Evolutionary conservation across 352 stramenopile genomes (phyloP), one percentile per base, ranked within the genome.

Genomic region (Phytophthora ramorum): DNA sequence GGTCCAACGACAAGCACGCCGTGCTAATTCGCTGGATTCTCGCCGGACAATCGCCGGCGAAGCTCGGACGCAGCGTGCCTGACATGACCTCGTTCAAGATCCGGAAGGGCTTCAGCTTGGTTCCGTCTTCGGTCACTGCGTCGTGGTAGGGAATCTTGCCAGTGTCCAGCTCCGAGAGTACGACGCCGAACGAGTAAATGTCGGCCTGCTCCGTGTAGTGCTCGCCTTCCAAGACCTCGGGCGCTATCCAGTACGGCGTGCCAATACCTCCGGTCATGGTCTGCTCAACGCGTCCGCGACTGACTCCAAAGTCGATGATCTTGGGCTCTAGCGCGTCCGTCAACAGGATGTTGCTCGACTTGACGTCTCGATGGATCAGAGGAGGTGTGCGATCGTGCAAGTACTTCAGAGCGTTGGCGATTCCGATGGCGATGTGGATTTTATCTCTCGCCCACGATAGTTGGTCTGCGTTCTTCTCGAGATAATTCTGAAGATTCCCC

Each of bases 281-380:
- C 8, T 45, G 9, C 26, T 60, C 53, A n/a, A 46, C 37, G 3
- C 30, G 41, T 24, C 37, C 53, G 40, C 53, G 83, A 6, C 64
- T 80, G 71, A 93, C 63, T 55, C 87, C 89, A 77, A 97, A 95
- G 68, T 96, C 86, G 32, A 82, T 91, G 38, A 96, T 60, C 28
- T 87, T 81, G 19, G 91, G 75, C 37, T 89, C 71, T 1, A 89
- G 80, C 7, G 76, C 32, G 7, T 56, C 74, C 48, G 90, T 87
- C 46, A 95, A 67, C 38, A 95, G 69, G 19, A 95, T 75, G 58
- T 96, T 95, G 52, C 45, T 66, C 1, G 58, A 66, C 32, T 66
- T 66, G 17, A 66, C 28, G 20, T 66, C 58, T 20, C 58, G 58
- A 30, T 79, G 71, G 30, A 80, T 80, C 4, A 80, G 46, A 16